Evolutionary conservation across 768 basidiomycete genomes (phyloP), one percentile per base, ranked within the genome.

Genomic region (Leccinellum luteum): DNA sequence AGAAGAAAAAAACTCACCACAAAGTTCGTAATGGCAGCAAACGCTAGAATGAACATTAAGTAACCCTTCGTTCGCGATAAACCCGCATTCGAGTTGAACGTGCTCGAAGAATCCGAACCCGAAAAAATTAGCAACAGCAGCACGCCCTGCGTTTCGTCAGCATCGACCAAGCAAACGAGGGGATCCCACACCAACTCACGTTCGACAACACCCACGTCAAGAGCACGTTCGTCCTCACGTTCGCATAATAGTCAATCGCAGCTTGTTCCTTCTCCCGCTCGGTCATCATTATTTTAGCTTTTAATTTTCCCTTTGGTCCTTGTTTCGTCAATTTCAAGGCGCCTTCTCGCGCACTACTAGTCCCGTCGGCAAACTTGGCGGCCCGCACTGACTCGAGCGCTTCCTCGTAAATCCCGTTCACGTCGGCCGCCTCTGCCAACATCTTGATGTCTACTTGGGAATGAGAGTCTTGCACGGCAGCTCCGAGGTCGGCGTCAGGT

Each of bases 391-490:
- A 92, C 31, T 81, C 80, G 41, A 94, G 75, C 1, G 92, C 86
- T 64, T 94, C 92, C 66, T 90, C 86, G 62, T 97, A 95, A 38
- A 91, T 84, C 48, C 81, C 84, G 67, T 94, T 90, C 51, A 89
- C 84, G 67, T 93, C 92, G 1, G 87, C 89, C 15, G 86, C 83
- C 59, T 91, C 88, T 0, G 89, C 85, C 23, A 89, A 80, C 72
- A 95, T 83, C 71, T 94, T 90, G 51, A 96, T 86, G 67, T 94
- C 92, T 45, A 96, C 93, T 63, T 90, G 85, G 14, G 85, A 86
- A 65, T 88, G 78, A 27, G 82, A 85, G 66, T 94, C 87, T 67
- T 92, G 90, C 38, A 85, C 83, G 49, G 94, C 90, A 7, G 85
- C 85, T 10, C 93, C 93, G 17, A 97, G 84, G 67, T 96, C 93